Conservation (phyloP, 2,329 filamentous ascomycete species). For the Xylaria sp. region DNA sequence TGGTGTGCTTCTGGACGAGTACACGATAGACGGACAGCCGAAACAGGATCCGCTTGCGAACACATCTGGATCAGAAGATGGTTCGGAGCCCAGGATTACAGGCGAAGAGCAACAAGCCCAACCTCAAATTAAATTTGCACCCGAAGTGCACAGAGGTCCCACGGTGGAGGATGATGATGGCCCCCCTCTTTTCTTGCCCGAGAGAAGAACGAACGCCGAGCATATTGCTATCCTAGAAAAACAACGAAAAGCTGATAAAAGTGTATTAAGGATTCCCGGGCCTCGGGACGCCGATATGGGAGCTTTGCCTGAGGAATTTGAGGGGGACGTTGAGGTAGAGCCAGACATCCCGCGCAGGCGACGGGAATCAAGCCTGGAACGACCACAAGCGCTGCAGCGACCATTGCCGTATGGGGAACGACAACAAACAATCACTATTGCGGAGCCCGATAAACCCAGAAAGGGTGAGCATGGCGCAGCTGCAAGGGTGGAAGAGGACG, state of each 20-base stretch:
- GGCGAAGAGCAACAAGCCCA: slow-evolving; percentile 34
- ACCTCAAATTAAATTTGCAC: slow-evolving; percentile 73
- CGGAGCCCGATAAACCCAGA: slow-evolving; percentile 66
- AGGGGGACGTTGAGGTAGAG: slow-evolving; percentile 49
- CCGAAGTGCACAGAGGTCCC: slow-evolving; percentile 59
- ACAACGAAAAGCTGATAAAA: slow-evolving; percentile 78
- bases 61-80: slow-evolving; percentile 36
- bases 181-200: slow-evolving; percentile 62
- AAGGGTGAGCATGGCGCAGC: slow-evolving; percentile 44
- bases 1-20: slow-evolving; percentile 62
- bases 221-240: slow-evolving; percentile 90
- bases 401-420: slow-evolving; percentile 50
- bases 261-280: slow-evolving; percentile 86
- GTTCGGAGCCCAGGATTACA: slow-evolving; percentile 33
- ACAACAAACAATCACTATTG: slow-evolving; percentile 72
- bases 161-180: slow-evolving; percentile 58
- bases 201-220: slow-evolving; percentile 71
- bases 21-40: slow-evolving; percentile 49
- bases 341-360: slow-evolving; percentile 49
- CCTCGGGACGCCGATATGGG: slow-evolving; percentile 91
- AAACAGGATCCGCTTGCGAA: slow-evolving; percentile 40
- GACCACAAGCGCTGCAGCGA: slow-evolving; percentile 21
- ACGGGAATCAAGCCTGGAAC: slow-evolving; percentile 47
- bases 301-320: slow-evolving; percentile 70
- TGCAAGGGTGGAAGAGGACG: slow-evolving; percentile 56